These are phyloP conservation scores for Trichoderma virens DNA, from an alignment of 495 filamentous ascomycete species.

Conservation along the genomic window DNA sequence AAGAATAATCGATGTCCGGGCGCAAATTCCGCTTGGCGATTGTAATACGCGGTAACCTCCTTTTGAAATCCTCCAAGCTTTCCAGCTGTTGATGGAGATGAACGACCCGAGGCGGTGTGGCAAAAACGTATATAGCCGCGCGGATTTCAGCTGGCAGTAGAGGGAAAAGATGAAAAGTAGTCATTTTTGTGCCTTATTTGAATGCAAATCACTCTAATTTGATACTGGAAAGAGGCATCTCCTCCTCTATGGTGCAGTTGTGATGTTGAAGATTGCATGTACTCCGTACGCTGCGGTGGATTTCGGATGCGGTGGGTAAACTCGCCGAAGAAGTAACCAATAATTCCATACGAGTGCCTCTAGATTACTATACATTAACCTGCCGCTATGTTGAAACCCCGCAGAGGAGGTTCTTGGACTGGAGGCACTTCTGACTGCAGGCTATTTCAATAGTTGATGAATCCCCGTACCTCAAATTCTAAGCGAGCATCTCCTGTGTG, in stretches of 20 bases:
- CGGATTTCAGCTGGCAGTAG: slow-evolving; percentile 14
- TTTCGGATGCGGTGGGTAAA: too few relatives aligned
- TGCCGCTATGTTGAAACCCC: too few relatives aligned
- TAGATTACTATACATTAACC: too few relatives aligned
- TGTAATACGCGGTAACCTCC: background rate
- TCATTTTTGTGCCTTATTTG: background rate
- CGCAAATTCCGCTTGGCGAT: background rate
- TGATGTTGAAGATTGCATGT: background rate
- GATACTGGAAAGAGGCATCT: background rate
- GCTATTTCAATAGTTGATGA: too few relatives aligned
- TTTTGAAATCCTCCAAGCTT: background rate
- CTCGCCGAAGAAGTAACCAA: too few relatives aligned
- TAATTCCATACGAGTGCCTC: too few relatives aligned
- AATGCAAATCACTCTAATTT: background rate
- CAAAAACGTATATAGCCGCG: slow-evolving; percentile 10
- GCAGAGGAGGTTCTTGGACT: too few relatives aligned
- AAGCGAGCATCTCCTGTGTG: too few relatives aligned
- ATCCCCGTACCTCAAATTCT: too few relatives aligned
- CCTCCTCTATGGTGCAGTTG: background rate
- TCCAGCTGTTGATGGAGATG: background rate
- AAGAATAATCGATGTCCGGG: background rate
- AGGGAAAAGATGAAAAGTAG: slow-evolving; percentile 13
- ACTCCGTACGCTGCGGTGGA: too few relatives aligned
- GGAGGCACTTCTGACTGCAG: too few relatives aligned
- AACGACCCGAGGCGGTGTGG: slow-evolving; percentile 17